Percentiles rank a stretch among this genome's conserved stretches.
phyloP scores from a whole-genome alignment of 352 stramenopile species.

The Phytophthora nicotianae region DNA sequence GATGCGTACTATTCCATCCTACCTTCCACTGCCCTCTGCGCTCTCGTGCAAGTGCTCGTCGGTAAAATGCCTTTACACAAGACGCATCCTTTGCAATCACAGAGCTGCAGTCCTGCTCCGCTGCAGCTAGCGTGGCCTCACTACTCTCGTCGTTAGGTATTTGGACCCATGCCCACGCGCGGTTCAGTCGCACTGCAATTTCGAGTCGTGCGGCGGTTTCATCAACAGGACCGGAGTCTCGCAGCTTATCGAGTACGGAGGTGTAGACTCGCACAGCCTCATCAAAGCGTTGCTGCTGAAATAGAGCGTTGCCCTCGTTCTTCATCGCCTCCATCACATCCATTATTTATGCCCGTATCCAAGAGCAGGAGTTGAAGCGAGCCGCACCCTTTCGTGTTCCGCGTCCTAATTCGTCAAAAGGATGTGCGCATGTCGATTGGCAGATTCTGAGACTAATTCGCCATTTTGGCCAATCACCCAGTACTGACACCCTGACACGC shows the following conservation, averaged over 20 bases:
- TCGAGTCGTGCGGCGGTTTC: constrained; percentile 38
- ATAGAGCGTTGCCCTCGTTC: constrained; percentile 59
- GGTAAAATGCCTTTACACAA: constrained; percentile 92
- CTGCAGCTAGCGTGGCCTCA: constrained; percentile 22
- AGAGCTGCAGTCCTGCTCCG: constrained; percentile 74
- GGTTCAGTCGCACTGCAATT: constrained; percentile 65
- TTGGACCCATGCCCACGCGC: constrained; percentile 63
- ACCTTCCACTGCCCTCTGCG: constrained; percentile 70
- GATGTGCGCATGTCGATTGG: constrained; percentile 84
- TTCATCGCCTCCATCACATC: constrained; percentile 54
- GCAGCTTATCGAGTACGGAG: constrained; percentile 33
- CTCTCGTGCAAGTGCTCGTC: constrained; percentile 77
- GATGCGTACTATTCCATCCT: not conserved
- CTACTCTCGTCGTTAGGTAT: constrained; percentile 18
- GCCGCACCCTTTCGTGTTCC: constrained; percentile 14
- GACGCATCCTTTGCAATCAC: constrained; percentile 66
- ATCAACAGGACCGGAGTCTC: not conserved
- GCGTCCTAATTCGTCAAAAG: constrained; percentile 19
- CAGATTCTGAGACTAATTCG: constrained; percentile 76
- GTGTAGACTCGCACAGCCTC: constrained; percentile 63
- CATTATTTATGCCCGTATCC: constrained; percentile 20
- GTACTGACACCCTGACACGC: constrained; percentile 88
- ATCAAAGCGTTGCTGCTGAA: constrained; percentile 47
- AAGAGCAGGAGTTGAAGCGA: constrained; percentile 11
- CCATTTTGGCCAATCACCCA: constrained; percentile 49